Conservation (phyloP, 768 basidiomycete genomes). For the Lactarius psammicola region DNA sequence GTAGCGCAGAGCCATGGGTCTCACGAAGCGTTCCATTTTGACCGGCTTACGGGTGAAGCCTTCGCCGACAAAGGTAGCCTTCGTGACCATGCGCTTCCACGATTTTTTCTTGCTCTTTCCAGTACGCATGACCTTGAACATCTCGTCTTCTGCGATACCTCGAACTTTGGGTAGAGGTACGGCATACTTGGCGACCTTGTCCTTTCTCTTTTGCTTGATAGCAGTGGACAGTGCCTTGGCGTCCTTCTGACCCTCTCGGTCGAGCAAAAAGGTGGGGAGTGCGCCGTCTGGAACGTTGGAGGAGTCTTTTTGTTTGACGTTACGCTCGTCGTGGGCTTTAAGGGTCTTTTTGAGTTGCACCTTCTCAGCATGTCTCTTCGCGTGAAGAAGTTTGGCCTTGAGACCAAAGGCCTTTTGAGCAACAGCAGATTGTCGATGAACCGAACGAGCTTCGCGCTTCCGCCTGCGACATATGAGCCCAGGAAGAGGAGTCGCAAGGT, state of each 20-base stretch:
- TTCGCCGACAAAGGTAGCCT: conserved; percentile 98
- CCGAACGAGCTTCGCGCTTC: conserved; percentile 77
- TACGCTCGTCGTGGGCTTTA: conserved; percentile 98
- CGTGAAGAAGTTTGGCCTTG: conserved; percentile 97
- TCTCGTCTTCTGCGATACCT: conserved; percentile 98
- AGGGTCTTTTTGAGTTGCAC: conserved; percentile 99
- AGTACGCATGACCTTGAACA: conserved; percentile 99
- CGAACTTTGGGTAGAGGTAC: conserved; percentile 96
- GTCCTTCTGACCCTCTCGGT: conserved; percentile 97
- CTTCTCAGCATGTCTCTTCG: conserved; percentile 95
- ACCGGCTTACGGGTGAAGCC: conserved; percentile 98
- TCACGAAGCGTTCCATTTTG: conserved; percentile 97
- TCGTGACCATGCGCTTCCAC: conserved; percentile 99
- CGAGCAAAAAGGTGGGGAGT: conserved; percentile 91
- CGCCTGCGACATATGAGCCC: conserved; percentile 48
- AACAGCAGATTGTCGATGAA: conserved; percentile 70
- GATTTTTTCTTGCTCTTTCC: conserved; percentile 95
- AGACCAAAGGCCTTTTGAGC: conserved; percentile 96
- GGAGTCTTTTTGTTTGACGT: conserved; percentile 91
- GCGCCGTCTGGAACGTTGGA: conserved; percentile 85
- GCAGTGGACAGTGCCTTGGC: conserved; percentile 95
- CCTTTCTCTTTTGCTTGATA: conserved; percentile 98
- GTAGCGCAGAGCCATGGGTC: conserved; percentile 96
- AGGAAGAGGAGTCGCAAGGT: conserved; percentile 5
- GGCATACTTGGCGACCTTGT: conserved; percentile 97